Conservation (phyloP, 306 rosid genomes). For the Erythrophleum fordii region DNA sequence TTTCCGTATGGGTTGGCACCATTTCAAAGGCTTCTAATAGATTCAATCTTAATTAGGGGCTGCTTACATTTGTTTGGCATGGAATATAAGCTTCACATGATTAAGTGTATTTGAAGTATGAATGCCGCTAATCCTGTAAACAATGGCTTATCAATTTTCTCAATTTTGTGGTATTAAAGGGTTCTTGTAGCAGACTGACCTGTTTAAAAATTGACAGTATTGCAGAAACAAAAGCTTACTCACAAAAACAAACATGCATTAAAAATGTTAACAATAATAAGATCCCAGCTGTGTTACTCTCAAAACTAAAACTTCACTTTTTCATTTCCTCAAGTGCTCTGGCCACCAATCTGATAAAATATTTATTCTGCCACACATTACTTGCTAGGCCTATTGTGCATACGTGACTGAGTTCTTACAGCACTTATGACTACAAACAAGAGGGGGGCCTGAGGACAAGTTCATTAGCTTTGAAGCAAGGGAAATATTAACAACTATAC, state of each 20-base stretch:
- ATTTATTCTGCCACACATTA: neutral
- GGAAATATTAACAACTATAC: neutral
- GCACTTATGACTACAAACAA: neutral
- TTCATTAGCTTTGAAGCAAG: neutral
- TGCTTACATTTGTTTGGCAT: slow-evolving; percentile 23
- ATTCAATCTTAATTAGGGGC: neutral
- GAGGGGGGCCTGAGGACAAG: neutral
- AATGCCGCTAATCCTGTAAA: neutral
- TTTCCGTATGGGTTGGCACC: neutral
- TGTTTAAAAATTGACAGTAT: slow-evolving; percentile 15
- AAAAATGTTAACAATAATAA: neutral
- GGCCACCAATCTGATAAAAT: neutral
- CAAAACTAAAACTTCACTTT: no score
- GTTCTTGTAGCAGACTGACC: neutral
- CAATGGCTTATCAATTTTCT: neutral
- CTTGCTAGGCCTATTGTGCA: neutral
- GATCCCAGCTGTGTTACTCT: slow-evolving; percentile 7
- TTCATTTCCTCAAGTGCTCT: no score
- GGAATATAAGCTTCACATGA: slow-evolving; percentile 13
- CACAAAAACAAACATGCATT: neutral
- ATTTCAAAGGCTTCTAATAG: neutral
- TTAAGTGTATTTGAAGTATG: neutral
- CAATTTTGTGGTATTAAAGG: slow-evolving; percentile 1
- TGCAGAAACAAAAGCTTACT: slow-evolving; percentile 5
- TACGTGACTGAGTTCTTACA: neutral